phyloP scores from a whole-genome alignment of 257 asterid species.

The Solanum clarkiae region DNA sequence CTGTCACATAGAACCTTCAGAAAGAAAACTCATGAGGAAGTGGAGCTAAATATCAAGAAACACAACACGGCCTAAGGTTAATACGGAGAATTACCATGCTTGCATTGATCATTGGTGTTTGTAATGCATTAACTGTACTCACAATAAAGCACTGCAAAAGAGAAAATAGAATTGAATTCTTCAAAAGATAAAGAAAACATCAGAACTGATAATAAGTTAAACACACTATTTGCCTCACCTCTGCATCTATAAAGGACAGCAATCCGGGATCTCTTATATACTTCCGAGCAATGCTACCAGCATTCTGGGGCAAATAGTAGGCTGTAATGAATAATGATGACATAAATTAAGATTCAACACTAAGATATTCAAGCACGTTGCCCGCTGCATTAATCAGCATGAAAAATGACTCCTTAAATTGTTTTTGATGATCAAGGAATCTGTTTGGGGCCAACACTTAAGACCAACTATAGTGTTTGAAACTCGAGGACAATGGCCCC shows the following conservation, averaged over 20 bases:
- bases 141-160: constrained; percentile 86
- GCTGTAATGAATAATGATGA: constrained; percentile 44
- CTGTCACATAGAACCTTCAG: constrained; percentile 90
- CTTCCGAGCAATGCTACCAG: constrained; percentile 83
- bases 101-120: constrained; percentile 98
- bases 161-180: background rate
- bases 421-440: background rate
- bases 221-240: constrained; percentile 32
- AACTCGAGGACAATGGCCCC: background rate
- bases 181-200: background rate
- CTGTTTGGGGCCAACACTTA: background rate
- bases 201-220: background rate
- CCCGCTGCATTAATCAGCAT: background rate
- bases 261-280: constrained; percentile 75
- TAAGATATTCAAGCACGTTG: background rate
- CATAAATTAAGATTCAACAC: constrained; percentile 4
- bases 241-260: constrained; percentile 87
- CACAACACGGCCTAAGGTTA: background rate
- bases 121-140: constrained; percentile 82
- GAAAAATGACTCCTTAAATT: background rate
- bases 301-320: constrained; percentile 90
- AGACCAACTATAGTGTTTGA: background rate
- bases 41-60: background rate
- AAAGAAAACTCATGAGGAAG: constrained; percentile 5
- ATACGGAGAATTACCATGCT: constrained; percentile 63